Evolutionary conservation across 805 yeast genomes (phyloP), one percentile per base, ranked within the genome.

Genomic region (Candida loeiensis): DNA sequence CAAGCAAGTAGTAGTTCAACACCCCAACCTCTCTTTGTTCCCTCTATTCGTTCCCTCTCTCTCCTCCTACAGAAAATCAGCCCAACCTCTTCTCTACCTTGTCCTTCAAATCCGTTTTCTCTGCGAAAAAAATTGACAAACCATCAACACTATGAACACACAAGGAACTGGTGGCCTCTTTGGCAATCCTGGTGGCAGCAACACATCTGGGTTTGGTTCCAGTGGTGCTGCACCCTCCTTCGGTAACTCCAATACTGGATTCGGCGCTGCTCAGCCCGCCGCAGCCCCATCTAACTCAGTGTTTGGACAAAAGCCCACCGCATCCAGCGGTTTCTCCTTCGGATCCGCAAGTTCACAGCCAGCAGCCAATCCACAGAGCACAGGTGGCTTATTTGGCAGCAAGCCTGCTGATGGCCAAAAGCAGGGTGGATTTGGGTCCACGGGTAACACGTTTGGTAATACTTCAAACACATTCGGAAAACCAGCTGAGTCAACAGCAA

Each of bases 291-390:
- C 36, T 16, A 32, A 44, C n/a, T 35, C 39, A 4, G 22, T 40
- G 13, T 47, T 47, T 34, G 50, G 50, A 8, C 31, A 14, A 17
- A 36, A 36, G 13, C 34, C 39, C 18, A 7, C 14, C 34, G n/a
- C 16, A 33, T 20, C 26, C 38, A 17, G 31, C 31, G 24, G 21
- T 30, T n/a, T 13, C 11, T 5, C 6, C 18, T 15, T 27, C 11
- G 31, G 15, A 13, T 13, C 11, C 17, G 14, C 31, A 12, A 27
- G 4, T 15, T 13, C 31, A 14, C 31, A 27, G 14, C 16, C 31
- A 14, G 6, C 17, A 13, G 9, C 24, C 9, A 21, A 6, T 21
- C 17, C 31, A 13, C 31, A 27, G 17, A 13, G 21, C 11, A 30
- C 40, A 12, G 20, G 27, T 17, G 36, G 40, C 15, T 25, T 37